A percentile compares a stretch with the other conserved stretches of the same genome.
Evolutionary conservation across 1,284 basidiomycete genomes (phyloP).

Genomic region (Irpex lacteus): DNA sequence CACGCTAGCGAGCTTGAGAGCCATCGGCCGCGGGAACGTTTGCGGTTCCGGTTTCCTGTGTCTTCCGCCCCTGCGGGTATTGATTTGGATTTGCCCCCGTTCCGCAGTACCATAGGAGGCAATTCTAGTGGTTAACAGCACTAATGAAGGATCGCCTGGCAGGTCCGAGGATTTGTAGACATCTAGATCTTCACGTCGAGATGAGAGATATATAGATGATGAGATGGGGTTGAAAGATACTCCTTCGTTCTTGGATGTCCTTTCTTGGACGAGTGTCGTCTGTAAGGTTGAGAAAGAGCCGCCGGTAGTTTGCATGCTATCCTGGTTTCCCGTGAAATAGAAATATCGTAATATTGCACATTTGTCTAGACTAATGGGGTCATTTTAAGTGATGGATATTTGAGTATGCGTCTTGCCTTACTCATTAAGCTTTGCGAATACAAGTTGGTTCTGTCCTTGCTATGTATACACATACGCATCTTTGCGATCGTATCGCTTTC

Average conservation of each 20-base stretch:
- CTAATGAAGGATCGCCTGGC: neutral
- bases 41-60: neutral
- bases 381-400: neutral
- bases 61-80: neutral
- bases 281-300: too few species aligned
- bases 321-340: neutral
- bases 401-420: neutral
- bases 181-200: neutral
- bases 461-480: neutral
- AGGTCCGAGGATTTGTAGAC: neutral
- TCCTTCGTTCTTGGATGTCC: neutral
- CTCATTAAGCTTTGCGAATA: neutral
- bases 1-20: neutral
- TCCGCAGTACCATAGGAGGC: neutral
- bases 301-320: neutral
- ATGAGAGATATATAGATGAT: neutral
- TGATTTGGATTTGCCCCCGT: neutral
- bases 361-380: neutral
- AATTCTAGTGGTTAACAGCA: neutral
- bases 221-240: neutral
- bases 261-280: neutral
- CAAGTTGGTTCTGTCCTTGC: neutral
- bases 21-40: neutral
- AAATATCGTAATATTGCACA: neutral
- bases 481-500: neutral